Percentiles rank a stretch among this genome's conserved stretches.
Evolutionary conservation across 2,329 filamentous ascomycete genomes (phyloP).

Genomic region (Paraconiothyrium sp.): DNA sequence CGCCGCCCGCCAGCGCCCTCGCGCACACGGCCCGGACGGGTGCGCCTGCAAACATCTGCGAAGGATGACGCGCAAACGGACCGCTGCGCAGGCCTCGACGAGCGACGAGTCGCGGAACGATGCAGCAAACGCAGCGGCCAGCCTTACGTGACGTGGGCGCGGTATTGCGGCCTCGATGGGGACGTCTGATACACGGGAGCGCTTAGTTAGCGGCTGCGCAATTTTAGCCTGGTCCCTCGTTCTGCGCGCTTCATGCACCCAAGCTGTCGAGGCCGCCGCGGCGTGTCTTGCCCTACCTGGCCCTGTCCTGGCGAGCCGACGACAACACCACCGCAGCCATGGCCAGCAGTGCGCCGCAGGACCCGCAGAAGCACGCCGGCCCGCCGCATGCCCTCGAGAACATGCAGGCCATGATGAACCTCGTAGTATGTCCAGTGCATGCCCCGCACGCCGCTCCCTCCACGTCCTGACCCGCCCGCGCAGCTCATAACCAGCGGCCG

Average conservation of each 20-base stretch:
- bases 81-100: background rate
- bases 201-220: constrained; percentile 13
- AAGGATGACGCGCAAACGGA: background rate
- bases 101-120: constrained; percentile 4
- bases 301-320: background rate
- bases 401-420: constrained; percentile 59
- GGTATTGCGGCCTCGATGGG: constrained; percentile 6
- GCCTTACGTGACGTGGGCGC: constrained; percentile 8
- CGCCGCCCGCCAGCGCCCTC: background rate
- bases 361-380: constrained; percentile 12
- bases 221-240: constrained; percentile 8
- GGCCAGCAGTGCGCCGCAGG: constrained; percentile 17
- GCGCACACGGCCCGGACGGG: background rate
- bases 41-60: background rate
- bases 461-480: constrained; percentile 17
- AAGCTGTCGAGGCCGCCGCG: background rate
- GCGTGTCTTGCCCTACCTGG: background rate
- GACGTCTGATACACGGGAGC: constrained; percentile 8
- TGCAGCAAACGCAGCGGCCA: constrained; percentile 6
- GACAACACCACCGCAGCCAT: constrained; percentile 13
- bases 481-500: constrained; percentile 57
- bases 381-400: constrained; percentile 50
- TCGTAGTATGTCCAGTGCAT: constrained; percentile 49
- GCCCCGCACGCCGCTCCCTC: constrained; percentile 7
- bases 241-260: constrained; percentile 1